Percentiles rank a stretch among this genome's conserved stretches.
Evolutionary conservation across 805 yeast genomes (phyloP).

Genomic region (Saturnispora besseyi): DNA sequence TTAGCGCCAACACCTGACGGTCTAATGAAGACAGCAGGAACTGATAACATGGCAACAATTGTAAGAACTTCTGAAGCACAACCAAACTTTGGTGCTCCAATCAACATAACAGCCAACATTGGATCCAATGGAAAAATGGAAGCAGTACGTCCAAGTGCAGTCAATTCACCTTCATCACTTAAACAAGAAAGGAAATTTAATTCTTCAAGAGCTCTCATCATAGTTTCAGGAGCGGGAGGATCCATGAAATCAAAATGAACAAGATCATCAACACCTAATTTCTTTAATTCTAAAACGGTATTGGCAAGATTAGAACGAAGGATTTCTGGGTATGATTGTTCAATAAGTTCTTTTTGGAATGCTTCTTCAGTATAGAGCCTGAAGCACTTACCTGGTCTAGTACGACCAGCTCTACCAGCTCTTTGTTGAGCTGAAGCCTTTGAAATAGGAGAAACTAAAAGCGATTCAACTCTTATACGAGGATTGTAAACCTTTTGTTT

Average conservation of each 20-base stretch:
- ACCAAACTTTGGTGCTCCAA: conserved; percentile 74
- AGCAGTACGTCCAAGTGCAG: conserved; percentile 82
- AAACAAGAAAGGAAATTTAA: conserved; percentile 83
- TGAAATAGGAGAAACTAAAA: conserved; percentile 90
- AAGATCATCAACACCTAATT: conserved; percentile 88
- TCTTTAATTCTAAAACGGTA: conserved; percentile 87
- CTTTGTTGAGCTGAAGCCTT: conserved; percentile 97
- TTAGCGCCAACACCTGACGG: conserved; percentile 80
- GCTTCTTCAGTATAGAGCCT: conserved; percentile 95
- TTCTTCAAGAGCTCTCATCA: conserved; percentile 98
- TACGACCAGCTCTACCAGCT: conserved; percentile 99
- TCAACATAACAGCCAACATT: conserved; percentile 84
- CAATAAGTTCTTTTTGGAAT: conserved; percentile 84
- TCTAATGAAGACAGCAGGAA: conserved; percentile 89
- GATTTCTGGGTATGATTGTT: conserved; percentile 94
- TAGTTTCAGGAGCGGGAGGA: conserved; percentile 99
- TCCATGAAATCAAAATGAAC: conserved; percentile 99
- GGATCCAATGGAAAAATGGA: conserved; percentile 95
- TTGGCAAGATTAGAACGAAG: conserved; percentile 83
- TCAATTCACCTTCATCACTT: conserved; percentile 85
- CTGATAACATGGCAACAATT: conserved; percentile 83
- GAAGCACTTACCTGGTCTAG: conserved; percentile 85
- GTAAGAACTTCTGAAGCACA: conserved; percentile 87
- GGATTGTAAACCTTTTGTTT: conserved; percentile 97
- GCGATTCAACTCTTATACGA: conserved; percentile 87